Base-by-base conservation (phyloP, 2,329 filamentous ascomycete genomes). In the Colletotrichum falcatum region DNA sequence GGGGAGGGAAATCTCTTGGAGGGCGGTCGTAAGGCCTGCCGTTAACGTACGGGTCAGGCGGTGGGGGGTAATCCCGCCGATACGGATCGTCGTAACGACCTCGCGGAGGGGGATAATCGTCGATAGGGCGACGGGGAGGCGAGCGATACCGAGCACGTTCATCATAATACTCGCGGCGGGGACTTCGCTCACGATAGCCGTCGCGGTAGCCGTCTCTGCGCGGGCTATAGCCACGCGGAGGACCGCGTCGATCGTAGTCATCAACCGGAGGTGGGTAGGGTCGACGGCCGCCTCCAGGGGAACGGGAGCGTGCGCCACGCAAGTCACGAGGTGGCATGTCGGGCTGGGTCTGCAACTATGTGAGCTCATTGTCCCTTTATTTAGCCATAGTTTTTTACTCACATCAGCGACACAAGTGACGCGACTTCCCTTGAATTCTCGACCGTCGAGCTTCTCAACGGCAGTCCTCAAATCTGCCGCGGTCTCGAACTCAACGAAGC, bases 401-500 rank as follows among this genome's bases (percentile, higher is more conserved):
- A 98, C 95, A 84, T 98, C 95, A 77, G 94, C 91, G 77, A 93
- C 86, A 83, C 96, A 99, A 75, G 89, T 91, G 75, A 99, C 95
- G 74, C 90, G 88, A 74, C 90, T 90, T 76, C 94, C 94, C 86
- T 98, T 98, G 83, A 98, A 98, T 78, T 97, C 94, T 79, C 91
- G 91, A 74, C 91, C 91, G 81, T 98, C 94, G 73, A 99, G 92
- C 83, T 98, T 98, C 81, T 98, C 94, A 67, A 98, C 94, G 64
- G 96, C 96, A 71, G 91, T 92, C 80, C 93, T 94, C 70, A 99
- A 85, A 78, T 99, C 96, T 75, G 90, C 91, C 70, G 92, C 92
- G 73, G 94, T 97, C 84, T 99, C 96, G 78, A 98, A 99, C 81
- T 99, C 96, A 79, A 99, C 95, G 81, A 98, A 98, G 78, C 95